phyloP scores from a whole-genome alignment of 2,329 filamentous ascomycete genomes.

The Aureobasidium sp. region DNA sequence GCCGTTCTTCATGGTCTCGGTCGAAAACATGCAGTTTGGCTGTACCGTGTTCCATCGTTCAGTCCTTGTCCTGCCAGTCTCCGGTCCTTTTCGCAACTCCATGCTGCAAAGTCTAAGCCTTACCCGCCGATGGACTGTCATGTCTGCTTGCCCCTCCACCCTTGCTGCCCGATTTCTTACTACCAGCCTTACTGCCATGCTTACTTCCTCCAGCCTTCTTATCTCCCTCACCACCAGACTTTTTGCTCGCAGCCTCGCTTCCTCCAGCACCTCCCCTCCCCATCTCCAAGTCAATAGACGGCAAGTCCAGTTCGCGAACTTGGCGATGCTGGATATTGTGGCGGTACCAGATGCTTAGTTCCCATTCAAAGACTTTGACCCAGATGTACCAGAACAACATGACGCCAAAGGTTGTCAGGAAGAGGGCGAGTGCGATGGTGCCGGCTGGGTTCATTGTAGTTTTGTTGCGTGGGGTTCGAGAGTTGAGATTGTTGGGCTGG shows the following conservation, averaged over 20 bases:
- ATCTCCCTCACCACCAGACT: not conserved
- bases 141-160: not conserved
- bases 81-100: not conserved
- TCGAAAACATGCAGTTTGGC: not conserved
- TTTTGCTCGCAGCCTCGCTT: not conserved
- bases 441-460: not conserved
- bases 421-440: not conserved
- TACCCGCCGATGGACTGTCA: not conserved
- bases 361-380: constrained; percentile 1
- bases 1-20: not conserved
- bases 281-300: not conserved
- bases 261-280: not conserved
- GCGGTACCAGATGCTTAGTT: not conserved
- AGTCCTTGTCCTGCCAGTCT: not conserved
- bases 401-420: not conserved
- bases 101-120: not conserved
- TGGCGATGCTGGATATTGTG: not conserved
- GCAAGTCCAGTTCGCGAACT: not conserved
- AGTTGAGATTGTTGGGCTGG: not conserved
- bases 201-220: not conserved
- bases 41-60: not conserved
- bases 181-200: not conserved
- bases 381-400: constrained; percentile 6
- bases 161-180: not conserved
- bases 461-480: not conserved